Evolutionary conservation across 306 rosid genomes (phyloP).

Genomic region (Arachis stenosperma): DNA sequence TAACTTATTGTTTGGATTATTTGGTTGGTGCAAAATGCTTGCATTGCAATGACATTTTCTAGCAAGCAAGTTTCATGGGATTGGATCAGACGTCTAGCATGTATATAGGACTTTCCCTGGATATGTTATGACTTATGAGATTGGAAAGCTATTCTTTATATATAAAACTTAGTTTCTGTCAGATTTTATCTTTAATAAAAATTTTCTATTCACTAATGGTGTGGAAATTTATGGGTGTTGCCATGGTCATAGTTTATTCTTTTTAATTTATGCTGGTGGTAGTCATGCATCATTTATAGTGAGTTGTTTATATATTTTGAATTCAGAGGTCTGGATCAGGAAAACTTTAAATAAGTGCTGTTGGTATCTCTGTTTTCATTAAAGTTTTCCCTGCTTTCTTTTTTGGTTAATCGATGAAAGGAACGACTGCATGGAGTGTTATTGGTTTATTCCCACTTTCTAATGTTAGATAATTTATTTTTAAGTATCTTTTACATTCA

Average conservation of each 20-base stretch:
- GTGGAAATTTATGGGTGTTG: slow-evolving; percentile 14
- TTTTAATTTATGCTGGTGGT: slow-evolving; percentile 2
- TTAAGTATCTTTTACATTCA: neutral
- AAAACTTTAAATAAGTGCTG: neutral
- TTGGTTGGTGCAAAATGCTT: no score
- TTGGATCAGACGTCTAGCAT: no score
- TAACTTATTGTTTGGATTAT: no score
- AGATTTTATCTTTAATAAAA: neutral
- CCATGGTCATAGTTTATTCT: neutral
- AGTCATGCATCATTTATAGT: neutral
- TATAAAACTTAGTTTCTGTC: neutral
- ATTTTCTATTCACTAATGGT: neutral
- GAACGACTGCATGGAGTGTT: slow-evolving; percentile 3
- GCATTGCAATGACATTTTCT: no score
- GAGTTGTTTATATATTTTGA: slow-evolving; percentile 18
- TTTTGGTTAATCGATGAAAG: neutral
- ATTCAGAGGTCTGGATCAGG: neutral
- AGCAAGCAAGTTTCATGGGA: no score
- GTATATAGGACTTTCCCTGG: no score
- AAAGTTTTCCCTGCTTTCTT: slow-evolving; percentile 2
- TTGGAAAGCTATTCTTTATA: no score
- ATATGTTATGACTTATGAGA: no score
- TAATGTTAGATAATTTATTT: neutral
- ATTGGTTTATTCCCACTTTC: slow-evolving; percentile 2
- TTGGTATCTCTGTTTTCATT: neutral